Evolutionary conservation across 306 rosid species (phyloP).

Genomic region (Lathyrus aphaca): DNA sequence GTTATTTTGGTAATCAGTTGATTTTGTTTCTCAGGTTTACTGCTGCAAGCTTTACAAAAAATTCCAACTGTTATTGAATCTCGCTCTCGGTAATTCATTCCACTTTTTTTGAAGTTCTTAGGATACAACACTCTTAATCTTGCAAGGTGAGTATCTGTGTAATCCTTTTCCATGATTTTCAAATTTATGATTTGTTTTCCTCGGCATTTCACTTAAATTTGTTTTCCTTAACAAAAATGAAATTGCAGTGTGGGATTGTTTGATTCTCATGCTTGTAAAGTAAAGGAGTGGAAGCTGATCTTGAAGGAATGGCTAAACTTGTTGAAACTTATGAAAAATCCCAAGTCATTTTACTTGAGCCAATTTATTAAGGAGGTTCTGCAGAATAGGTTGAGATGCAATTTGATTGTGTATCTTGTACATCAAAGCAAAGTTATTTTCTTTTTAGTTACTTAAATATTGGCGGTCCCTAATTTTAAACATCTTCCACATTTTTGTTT

Average conservation of each 20-base stretch:
- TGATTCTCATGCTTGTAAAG: conserved; percentile 70
- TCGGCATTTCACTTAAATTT: conserved; percentile 2
- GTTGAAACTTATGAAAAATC: conserved; percentile 75
- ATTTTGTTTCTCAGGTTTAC: conserved; percentile 65
- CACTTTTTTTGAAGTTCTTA: conserved; percentile 73
- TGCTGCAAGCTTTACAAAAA: conserved; percentile 82
- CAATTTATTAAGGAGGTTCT: conserved; percentile 78
- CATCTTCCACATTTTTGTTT: not conserved
- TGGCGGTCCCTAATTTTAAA: conserved; percentile 25
- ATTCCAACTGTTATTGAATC: conserved; percentile 64
- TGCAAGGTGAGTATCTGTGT: conserved; percentile 53
- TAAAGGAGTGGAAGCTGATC: conserved; percentile 82
- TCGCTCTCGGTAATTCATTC: conserved; percentile 60
- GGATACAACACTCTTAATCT: conserved; percentile 64
- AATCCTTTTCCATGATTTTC: conserved; percentile 15
- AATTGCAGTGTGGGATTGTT: conserved; percentile 75
- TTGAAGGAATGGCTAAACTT: conserved; percentile 95
- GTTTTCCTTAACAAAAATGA: conserved; percentile 42
- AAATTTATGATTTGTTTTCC: not conserved
- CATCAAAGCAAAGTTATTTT: conserved; percentile 9
- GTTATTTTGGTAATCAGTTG: conserved; percentile 38
- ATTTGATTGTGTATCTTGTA: conserved; percentile 25
- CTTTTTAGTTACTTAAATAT: conserved; percentile 7
- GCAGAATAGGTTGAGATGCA: conserved; percentile 67
- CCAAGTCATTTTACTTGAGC: conserved; percentile 60